These are phyloP conservation scores for Coniferiporia weirii DNA, from an alignment of 1,284 basidiomycete species.

Conservation along the genomic window DNA sequence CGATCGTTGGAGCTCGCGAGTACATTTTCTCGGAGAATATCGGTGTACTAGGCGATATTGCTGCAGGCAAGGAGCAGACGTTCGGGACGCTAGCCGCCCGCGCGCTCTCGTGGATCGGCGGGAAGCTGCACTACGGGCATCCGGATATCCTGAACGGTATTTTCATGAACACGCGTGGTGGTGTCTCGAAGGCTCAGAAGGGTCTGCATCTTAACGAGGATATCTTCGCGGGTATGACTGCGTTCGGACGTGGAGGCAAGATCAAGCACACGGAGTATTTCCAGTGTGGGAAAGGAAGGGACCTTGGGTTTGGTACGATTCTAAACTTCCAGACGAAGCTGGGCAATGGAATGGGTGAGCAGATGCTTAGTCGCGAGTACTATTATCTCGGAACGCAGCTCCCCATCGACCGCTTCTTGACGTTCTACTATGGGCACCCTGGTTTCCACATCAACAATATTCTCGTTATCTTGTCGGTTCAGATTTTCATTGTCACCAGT, in stretches of 20 bases:
- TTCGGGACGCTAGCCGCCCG: conserved; percentile 97
- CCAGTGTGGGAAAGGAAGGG: conserved; percentile 97
- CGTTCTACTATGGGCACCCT: conserved; percentile 99
- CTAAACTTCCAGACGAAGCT: conserved; percentile 99
- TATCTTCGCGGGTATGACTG: conserved; percentile 99
- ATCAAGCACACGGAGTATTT: conserved; percentile 99
- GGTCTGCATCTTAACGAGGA: conserved; percentile 98
- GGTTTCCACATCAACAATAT: conserved; percentile 99
- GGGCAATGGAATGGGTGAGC: conserved; percentile 99
- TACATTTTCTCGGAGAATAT: conserved; percentile 99
- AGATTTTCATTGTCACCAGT: conserved; percentile 86
- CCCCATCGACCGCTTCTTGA: conserved; percentile 96
- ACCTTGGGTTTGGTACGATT: conserved; percentile 98
- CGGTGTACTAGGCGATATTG: conserved; percentile 96
- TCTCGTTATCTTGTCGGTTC: conserved; percentile 91
- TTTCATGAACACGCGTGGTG: conserved; percentile 98
- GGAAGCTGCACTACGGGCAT: conserved; percentile 98
- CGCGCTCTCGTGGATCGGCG: conserved; percentile 94
- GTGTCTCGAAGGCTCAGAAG: conserved; percentile 98
- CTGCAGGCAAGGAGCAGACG: conserved; percentile 99
- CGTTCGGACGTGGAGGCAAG: conserved; percentile 91
- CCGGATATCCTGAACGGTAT: conserved; percentile 98
- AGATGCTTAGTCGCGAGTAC: conserved; percentile 98
- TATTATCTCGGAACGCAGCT: conserved; percentile 99
- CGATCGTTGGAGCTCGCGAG: conserved; percentile 97